phyloP scores from a whole-genome alignment of 768 basidiomycete genomes.

The Chlorophyllum brunneum region DNA sequence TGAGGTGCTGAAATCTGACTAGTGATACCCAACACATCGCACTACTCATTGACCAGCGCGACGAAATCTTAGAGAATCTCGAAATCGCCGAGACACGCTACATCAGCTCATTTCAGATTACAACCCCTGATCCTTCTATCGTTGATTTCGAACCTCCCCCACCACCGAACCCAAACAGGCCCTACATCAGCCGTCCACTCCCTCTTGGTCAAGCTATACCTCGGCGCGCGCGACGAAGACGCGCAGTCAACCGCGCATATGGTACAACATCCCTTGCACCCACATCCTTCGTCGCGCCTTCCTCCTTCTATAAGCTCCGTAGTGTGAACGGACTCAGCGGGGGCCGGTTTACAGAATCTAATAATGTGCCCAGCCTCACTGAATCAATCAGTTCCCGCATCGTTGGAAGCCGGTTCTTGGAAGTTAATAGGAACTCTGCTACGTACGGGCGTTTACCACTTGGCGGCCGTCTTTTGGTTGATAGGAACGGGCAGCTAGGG shows the following conservation, averaged over 20 bases:
- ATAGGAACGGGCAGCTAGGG: conserved; percentile 46
- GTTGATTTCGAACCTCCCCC: conserved; percentile 49
- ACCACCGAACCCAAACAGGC: conserved; percentile 38
- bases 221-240: conserved; percentile 37
- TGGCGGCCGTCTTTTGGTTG: conserved; percentile 53
- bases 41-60: conserved; percentile 68
- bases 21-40: conserved; percentile 72
- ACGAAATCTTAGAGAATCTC: conserved; percentile 72
- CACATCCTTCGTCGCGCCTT: conserved; percentile 76
- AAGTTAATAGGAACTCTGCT: conserved; percentile 59
- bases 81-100: conserved; percentile 80
- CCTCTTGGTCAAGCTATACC: conserved; percentile 40
- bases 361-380: conserved; percentile 41
- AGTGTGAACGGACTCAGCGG: conserved; percentile 56
- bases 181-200: conserved; percentile 67
- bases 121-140: conserved; percentile 71
- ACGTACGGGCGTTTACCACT: conserved; percentile 57
- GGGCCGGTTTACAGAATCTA: conserved; percentile 49
- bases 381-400: conserved; percentile 62
- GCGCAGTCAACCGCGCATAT: conserved; percentile 58
- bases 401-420: conserved; percentile 68
- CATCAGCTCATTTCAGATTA: conserved; percentile 68
- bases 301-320: conserved; percentile 74
- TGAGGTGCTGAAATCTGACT: conserved; percentile 9
- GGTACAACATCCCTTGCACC: conserved; percentile 69